Evolutionary conservation across 2,329 filamentous ascomycete genomes (phyloP).

Genomic region (Pseudopithomyces chartarum): DNA sequence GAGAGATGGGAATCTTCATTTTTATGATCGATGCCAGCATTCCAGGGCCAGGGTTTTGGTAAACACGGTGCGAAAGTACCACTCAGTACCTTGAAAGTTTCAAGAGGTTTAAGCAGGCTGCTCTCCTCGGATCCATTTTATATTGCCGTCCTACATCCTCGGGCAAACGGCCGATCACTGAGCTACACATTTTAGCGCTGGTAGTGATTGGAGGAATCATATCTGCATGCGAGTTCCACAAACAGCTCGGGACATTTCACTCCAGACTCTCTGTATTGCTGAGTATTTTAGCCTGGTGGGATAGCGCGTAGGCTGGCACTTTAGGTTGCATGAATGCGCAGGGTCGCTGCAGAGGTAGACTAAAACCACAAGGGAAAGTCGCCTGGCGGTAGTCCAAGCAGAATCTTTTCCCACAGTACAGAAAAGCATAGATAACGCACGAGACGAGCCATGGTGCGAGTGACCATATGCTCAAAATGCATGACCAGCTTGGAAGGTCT

Average conservation of each 20-base stretch:
- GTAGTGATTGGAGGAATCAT: constrained; percentile 4
- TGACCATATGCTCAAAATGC: background rate
- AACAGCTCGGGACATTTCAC: constrained; percentile 2
- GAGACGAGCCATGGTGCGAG: background rate
- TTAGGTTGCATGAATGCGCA: constrained; percentile 1
- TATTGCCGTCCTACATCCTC: background rate
- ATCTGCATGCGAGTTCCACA: background rate
- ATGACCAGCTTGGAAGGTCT: background rate
- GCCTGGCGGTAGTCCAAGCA: background rate
- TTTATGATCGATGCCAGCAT: background rate
- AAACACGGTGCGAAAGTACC: background rate
- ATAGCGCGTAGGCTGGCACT: background rate
- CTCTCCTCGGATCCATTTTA: constrained; percentile 2
- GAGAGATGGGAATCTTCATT: background rate
- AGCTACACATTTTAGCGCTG: background rate
- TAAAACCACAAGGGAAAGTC: background rate
- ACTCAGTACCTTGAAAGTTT: background rate
- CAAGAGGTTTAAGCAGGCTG: background rate
- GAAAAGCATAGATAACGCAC: background rate
- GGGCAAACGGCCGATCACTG: constrained; percentile 1
- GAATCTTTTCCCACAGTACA: background rate
- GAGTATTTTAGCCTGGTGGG: background rate
- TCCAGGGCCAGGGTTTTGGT: background rate
- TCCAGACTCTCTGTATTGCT: background rate
- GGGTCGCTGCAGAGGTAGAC: background rate